phyloP scores from a whole-genome alignment of 805 yeast species.

The Candida taoyuanica region DNA sequence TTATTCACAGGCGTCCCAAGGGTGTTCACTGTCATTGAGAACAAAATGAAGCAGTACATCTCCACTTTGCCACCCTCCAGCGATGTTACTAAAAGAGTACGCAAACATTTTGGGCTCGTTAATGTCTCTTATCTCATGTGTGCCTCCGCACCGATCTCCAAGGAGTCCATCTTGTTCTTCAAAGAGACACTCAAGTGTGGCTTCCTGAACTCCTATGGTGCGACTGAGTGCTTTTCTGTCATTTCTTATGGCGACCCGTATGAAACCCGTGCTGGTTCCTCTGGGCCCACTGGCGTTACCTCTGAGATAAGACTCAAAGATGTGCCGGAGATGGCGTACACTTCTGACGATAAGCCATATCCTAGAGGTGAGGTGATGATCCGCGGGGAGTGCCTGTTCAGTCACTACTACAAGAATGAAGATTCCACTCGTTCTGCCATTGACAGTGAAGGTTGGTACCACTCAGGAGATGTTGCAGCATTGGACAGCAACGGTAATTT shows the following conservation, averaged over 20 bases:
- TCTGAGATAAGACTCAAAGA: constrained; percentile 49
- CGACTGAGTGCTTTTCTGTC: constrained; percentile 56
- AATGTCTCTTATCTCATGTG: constrained; percentile 30
- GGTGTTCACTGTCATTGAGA: constrained; percentile 46
- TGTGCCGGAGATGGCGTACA: constrained; percentile 53
- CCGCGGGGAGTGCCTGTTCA: constrained; percentile 47
- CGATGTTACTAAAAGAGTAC: constrained; percentile 19
- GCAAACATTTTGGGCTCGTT: constrained; percentile 35
- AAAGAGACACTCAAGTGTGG: constrained; percentile 44
- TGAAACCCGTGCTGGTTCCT: constrained; percentile 40
- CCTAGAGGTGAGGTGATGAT: constrained; percentile 49
- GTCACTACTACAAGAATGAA: constrained; percentile 21
- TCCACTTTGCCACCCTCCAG: constrained; percentile 5
- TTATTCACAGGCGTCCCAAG: constrained; percentile 51
- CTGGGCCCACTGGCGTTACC: constrained; percentile 45
- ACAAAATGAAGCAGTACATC: constrained; percentile 17
- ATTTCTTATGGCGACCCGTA: constrained; percentile 31
- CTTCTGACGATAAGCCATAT: constrained; percentile 32
- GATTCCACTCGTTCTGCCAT: constrained; percentile 26
- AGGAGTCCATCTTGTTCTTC: constrained; percentile 48
- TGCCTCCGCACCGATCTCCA: constrained; percentile 61
- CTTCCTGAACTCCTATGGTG: constrained; percentile 54
- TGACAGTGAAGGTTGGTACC: constrained; percentile 49
- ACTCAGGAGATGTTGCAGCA: constrained; percentile 51
- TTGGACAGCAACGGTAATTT: constrained; percentile 43